These are phyloP conservation scores for Macroventuria anomochaeta DNA, from an alignment of 2,329 filamentous ascomycete genomes.

Conservation along the genomic window DNA sequence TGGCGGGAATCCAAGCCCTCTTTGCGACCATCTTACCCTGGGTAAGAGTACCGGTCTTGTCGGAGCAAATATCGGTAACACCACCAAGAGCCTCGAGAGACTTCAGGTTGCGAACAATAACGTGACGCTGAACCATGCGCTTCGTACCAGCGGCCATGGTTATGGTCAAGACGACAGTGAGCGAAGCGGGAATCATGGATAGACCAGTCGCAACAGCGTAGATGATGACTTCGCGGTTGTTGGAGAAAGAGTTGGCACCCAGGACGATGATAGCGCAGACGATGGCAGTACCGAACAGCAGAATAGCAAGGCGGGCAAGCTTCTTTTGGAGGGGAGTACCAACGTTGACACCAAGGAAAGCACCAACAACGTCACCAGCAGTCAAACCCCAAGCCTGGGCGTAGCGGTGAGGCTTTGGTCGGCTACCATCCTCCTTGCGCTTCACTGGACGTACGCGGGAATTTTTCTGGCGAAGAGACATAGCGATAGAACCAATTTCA, in stretches of 20 bases:
- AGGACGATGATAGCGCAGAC: conserved; percentile 47
- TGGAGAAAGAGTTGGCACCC: conserved; percentile 45
- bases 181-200: conserved; percentile 46
- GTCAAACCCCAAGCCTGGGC: conserved; percentile 61
- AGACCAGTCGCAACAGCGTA: conserved; percentile 48
- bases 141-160: conserved; percentile 49
- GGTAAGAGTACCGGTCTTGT: conserved; percentile 44
- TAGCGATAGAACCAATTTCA: conserved; percentile 75
- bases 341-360: conserved; percentile 50
- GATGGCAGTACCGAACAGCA: conserved; percentile 42
- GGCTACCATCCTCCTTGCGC: conserved; percentile 44
- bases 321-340: conserved; percentile 49
- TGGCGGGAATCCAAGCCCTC: conserved; percentile 44
- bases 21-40: conserved; percentile 47
- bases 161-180: conserved; percentile 48
- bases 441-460: conserved; percentile 49
- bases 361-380: conserved; percentile 45
- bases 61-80: conserved; percentile 46
- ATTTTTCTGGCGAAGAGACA: conserved; percentile 64
- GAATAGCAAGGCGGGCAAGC: conserved; percentile 42
- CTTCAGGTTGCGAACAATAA: conserved; percentile 47
- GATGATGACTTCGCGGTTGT: conserved; percentile 48
- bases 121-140: conserved; percentile 44
- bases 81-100: conserved; percentile 47
- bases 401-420: conserved; percentile 40